Evolutionary conservation across 371 early-diverging fungal genomes (phyloP).

Genomic region (Actinomortierella wolfii): DNA sequence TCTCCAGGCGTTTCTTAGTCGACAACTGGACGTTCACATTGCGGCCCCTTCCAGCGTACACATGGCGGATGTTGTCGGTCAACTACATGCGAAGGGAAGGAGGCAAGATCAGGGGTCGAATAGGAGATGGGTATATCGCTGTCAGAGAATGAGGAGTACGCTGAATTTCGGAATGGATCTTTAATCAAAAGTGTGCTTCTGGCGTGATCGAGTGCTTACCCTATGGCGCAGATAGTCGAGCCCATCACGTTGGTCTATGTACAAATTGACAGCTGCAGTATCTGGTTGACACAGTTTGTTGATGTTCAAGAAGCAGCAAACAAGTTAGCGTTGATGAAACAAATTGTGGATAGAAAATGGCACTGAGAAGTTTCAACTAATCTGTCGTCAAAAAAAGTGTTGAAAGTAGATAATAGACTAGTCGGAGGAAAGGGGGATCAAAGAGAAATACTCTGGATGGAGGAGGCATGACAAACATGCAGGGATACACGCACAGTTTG

Average conservation of each 20-base stretch:
- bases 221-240: constrained; percentile 22
- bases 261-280: constrained; percentile 30
- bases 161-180: no score
- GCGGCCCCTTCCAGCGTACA: constrained; percentile 8
- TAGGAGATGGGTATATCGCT: neutral
- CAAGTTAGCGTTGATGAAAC: neutral
- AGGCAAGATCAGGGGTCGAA: no score
- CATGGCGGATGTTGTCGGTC: constrained; percentile 26
- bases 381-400: no score
- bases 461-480: neutral
- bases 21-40: constrained; percentile 20
- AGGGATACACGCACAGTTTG: no score
- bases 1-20: constrained; percentile 22
- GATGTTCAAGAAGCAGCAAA: neutral
- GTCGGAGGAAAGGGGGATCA: neutral
- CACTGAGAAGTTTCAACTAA: no score
- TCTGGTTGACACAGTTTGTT: constrained; percentile 8
- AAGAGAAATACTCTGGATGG: neutral
- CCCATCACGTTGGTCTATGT: constrained; percentile 29
- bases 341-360: neutral
- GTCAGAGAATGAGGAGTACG: neutral
- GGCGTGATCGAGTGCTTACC: constrained; percentile 6
- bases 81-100: constrained; percentile 10
- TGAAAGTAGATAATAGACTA: neutral
- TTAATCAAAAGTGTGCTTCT: no score